A percentile compares a stretch with the other conserved stretches of the same genome.
Conservation (phyloP, 2,329 filamentous ascomycete species). For the Lasiodiplodia citricola region DNA sequence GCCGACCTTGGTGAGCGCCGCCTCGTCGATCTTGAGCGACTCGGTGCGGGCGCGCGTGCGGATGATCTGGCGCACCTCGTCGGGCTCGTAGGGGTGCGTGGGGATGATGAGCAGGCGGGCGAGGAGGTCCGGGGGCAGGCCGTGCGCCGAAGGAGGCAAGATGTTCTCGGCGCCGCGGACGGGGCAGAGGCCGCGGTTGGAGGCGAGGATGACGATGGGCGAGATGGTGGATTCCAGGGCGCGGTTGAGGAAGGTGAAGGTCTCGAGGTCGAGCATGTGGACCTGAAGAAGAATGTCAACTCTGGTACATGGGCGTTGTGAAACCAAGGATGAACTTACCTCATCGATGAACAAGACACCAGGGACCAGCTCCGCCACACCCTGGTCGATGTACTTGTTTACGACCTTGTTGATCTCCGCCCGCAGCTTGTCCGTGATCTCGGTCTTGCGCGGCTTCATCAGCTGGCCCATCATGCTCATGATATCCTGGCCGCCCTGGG, state of each 20-base stretch:
- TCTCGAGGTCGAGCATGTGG: slow-evolving; percentile 99
- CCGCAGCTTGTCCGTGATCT: slow-evolving; percentile 97
- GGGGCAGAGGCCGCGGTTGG: slow-evolving; percentile 91
- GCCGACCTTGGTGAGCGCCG: slow-evolving; percentile 84
- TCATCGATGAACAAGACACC: slow-evolving; percentile 99
- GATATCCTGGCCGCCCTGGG: slow-evolving; percentile 96
- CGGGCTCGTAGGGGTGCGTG: slow-evolving; percentile 83
- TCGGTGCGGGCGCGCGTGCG: slow-evolving; percentile 83
- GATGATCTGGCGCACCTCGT: slow-evolving; percentile 93
- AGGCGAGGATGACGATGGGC: slow-evolving; percentile 95
- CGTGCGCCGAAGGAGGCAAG: slow-evolving; percentile 73
- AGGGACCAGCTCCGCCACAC: slow-evolving; percentile 95
- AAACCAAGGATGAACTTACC: slow-evolving; percentile 58
- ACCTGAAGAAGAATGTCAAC: slow-evolving; percentile 62
- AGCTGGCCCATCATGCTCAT: slow-evolving; percentile 99
- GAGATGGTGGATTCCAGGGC: slow-evolving; percentile 95
- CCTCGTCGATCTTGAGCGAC: slow-evolving; percentile 76
- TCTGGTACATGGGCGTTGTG: slow-evolving; percentile 27
- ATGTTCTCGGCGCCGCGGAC: slow-evolving; percentile 79
- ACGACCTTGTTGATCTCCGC: slow-evolving; percentile 99
- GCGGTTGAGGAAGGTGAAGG: slow-evolving; percentile 98
- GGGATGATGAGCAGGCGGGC: slow-evolving; percentile 94
- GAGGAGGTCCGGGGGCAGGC: slow-evolving; percentile 91
- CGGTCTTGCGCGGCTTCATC: slow-evolving; percentile 99
- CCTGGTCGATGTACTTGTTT: slow-evolving; percentile 98